Conservation (phyloP, 192 early-diverging fungal species). For the Neocallimastix lanati region DNA sequence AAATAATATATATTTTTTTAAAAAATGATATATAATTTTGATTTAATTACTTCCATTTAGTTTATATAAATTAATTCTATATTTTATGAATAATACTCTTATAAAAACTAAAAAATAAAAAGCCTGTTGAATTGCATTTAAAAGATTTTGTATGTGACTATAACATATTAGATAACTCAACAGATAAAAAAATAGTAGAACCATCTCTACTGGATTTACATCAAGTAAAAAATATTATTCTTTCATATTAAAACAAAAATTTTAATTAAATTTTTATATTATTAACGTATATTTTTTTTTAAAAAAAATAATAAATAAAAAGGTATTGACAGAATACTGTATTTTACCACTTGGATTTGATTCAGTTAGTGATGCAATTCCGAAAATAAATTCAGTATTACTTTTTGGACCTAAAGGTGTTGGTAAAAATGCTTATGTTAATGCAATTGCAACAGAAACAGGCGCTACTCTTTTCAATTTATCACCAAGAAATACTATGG, state of each 20-base stretch:
- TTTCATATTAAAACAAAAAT: too few relatives aligned
- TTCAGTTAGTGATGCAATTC: constrained; percentile 11
- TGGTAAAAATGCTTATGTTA: constrained; percentile 34
- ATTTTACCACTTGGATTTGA: constrained; percentile 22
- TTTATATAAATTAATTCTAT: too few relatives aligned
- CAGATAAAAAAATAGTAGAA: constrained; percentile 16
- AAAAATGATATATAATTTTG: too few relatives aligned
- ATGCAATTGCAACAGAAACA: constrained; percentile 29
- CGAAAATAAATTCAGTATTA: constrained; percentile 17
- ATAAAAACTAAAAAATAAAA: background rate
- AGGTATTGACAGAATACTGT: constrained; percentile 31
- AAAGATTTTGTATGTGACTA: constrained; percentile 21
- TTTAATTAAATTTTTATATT: too few relatives aligned
- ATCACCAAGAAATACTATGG: constrained; percentile 30
- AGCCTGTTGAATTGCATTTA: constrained; percentile 6
- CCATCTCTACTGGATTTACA: constrained; percentile 28
- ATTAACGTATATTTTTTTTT: too few relatives aligned
- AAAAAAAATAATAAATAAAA: too few relatives aligned
- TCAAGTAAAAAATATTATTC: too few relatives aligned
- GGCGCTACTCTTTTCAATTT: constrained; percentile 33
- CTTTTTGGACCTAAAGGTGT: constrained; percentile 28
- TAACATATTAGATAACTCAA: constrained; percentile 15
- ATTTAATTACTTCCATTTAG: too few relatives aligned
- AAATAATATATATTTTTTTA: background rate
- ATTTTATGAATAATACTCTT: too few relatives aligned